phyloP scores from a whole-genome alignment of 2,329 filamentous ascomycete species.

The Fusarium anguioides region DNA sequence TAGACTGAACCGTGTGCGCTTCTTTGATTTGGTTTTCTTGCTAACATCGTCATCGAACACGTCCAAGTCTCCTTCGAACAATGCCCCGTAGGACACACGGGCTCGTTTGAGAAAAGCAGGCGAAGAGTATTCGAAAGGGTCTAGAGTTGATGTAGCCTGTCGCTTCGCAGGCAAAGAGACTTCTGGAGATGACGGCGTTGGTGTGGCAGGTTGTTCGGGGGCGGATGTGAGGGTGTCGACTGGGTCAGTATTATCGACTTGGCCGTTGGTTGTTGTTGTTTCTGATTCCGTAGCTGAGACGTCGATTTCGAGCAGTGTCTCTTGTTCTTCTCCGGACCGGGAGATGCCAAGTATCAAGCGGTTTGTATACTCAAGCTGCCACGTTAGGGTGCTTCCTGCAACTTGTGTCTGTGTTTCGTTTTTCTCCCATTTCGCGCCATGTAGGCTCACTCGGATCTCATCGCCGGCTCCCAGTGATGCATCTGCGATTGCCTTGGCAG shows the following conservation, averaged over 20 bases:
- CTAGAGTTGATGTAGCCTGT: slow-evolving; percentile 50
- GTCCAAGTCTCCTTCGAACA: slow-evolving; percentile 73
- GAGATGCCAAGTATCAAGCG: slow-evolving; percentile 59
- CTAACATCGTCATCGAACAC: slow-evolving; percentile 73
- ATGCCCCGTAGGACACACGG: slow-evolving; percentile 74
- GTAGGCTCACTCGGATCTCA: slow-evolving; percentile 74
- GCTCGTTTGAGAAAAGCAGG: slow-evolving; percentile 83
- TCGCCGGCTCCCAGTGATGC: slow-evolving; percentile 82
- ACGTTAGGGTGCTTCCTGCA: slow-evolving; percentile 64
- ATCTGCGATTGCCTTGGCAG: slow-evolving; percentile 75
- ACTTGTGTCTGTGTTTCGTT: slow-evolving; percentile 60
- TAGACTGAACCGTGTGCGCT: slow-evolving; percentile 75
- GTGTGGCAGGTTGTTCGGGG: slow-evolving; percentile 32
- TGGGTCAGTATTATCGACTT: background rate
- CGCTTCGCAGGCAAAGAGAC: slow-evolving; percentile 48
- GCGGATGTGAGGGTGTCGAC: slow-evolving; percentile 11
- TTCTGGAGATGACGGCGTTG: slow-evolving; percentile 31
- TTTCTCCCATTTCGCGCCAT: slow-evolving; percentile 73
- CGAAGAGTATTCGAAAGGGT: slow-evolving; percentile 72
- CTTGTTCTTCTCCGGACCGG: slow-evolving; percentile 58
- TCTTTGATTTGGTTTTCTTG: slow-evolving; percentile 58
- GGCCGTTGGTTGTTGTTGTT: slow-evolving; percentile 32
- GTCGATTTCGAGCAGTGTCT: slow-evolving; percentile 65
- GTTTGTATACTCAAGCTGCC: slow-evolving; percentile 67
- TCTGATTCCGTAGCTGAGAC: slow-evolving; percentile 33